Conservation (phyloP, 495 filamentous ascomycete genomes). For the Podospora sp. region DNA sequence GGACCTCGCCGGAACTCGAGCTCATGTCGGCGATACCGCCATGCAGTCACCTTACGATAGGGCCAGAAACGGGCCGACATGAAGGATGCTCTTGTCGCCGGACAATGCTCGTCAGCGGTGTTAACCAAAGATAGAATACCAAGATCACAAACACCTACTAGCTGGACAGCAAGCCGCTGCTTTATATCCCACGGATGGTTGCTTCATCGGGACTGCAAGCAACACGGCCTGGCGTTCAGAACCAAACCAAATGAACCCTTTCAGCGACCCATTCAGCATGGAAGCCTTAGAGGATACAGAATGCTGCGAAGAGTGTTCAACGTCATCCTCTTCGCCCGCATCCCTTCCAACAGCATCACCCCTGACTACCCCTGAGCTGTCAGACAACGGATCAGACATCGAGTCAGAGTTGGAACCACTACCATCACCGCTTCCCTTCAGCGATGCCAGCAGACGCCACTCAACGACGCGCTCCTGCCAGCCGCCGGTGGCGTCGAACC, state of each 20-base stretch:
- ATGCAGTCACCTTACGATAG: not conserved
- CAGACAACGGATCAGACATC: conserved; percentile 20
- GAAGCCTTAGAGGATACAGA: not conserved
- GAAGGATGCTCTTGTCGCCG: not conserved
- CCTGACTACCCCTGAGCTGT: conserved; percentile 29
- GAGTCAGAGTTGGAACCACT: conserved; percentile 23
- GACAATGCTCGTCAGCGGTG: not conserved
- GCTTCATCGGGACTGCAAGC: not conserved
- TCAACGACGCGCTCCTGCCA: not conserved
- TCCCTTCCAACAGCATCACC: conserved; percentile 20
- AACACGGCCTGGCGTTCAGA: not conserved
- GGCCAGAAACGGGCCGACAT: not conserved
- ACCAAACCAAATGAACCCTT: not conserved
- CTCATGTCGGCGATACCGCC: not conserved
- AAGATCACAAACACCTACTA: not conserved
- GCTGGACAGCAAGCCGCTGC: not conserved
- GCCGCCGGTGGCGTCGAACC: conserved; percentile 1
- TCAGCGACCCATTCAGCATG: not conserved
- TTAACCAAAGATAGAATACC: not conserved
- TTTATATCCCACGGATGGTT: not conserved
- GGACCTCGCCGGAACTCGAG: not conserved
- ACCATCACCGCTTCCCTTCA: conserved; percentile 7
- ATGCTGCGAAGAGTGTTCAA: conserved; percentile 15
- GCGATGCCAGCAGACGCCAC: not conserved
- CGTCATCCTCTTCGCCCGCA: not conserved